phyloP scores from a whole-genome alignment of 1,139 yeast genomes.

The Yamadazyma friedrichii region DNA sequence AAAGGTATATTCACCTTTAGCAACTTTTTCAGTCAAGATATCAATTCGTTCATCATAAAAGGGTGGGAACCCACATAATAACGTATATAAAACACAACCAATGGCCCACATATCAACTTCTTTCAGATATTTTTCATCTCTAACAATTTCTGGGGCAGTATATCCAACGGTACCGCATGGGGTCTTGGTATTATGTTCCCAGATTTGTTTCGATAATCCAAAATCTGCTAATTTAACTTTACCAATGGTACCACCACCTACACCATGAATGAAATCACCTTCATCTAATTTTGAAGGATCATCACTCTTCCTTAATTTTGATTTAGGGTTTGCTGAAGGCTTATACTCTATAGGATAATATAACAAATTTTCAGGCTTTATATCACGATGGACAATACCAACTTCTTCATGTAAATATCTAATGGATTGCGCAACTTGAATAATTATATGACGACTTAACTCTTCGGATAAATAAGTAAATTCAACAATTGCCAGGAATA shows the following conservation, averaged over 20 bases:
- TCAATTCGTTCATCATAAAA: slow-evolving; percentile 59
- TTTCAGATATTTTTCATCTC: slow-evolving; percentile 57
- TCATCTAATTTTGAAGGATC: slow-evolving; percentile 53
- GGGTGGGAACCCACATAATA: slow-evolving; percentile 63
- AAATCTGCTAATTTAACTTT: slow-evolving; percentile 55
- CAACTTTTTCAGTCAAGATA: slow-evolving; percentile 57
- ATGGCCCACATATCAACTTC: slow-evolving; percentile 67
- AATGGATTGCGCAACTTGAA: slow-evolving; percentile 50
- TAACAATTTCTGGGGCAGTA: slow-evolving; percentile 61
- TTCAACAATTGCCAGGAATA: slow-evolving; percentile 55
- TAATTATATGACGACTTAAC: slow-evolving; percentile 50
- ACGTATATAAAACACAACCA: slow-evolving; percentile 60
- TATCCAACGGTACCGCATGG: slow-evolving; percentile 68
- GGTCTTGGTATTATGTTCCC: slow-evolving; percentile 59
- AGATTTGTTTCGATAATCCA: slow-evolving; percentile 56
- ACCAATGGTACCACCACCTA: slow-evolving; percentile 56
- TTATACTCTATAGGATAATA: slow-evolving; percentile 61
- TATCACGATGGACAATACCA: slow-evolving; percentile 57
- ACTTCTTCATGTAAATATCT: slow-evolving; percentile 55
- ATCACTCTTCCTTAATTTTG: slow-evolving; percentile 44
- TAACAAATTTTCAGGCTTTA: slow-evolving; percentile 55
- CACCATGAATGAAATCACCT: slow-evolving; percentile 45
- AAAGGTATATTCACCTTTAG: slow-evolving; percentile 56
- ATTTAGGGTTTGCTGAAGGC: slow-evolving; percentile 36
- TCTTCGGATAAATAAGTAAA: slow-evolving; percentile 57